Conservation (phyloP, 2,329 filamentous ascomycete genomes). For the Nothophaeocryptopus gaeumannii region DNA sequence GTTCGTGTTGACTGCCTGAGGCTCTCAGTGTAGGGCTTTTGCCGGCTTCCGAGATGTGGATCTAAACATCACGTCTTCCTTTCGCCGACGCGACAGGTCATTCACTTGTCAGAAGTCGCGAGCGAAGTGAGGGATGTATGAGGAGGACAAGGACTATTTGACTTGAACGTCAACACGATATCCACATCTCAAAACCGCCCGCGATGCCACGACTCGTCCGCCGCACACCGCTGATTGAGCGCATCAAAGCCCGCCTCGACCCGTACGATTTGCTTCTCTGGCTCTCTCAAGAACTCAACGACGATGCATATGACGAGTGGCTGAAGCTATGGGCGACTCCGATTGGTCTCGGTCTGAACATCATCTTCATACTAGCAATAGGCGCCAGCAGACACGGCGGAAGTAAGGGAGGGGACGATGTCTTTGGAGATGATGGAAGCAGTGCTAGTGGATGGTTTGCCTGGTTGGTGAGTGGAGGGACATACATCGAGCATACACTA, state of each 20-base stretch:
- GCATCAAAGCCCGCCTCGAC: conserved; percentile 76
- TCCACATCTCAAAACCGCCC: background rate
- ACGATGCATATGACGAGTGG: conserved; percentile 81
- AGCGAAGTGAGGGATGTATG: too few species aligned
- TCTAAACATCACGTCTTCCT: too few species aligned
- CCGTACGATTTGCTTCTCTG: conserved; percentile 87
- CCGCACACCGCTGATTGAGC: conserved; percentile 72
- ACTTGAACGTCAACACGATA: background rate
- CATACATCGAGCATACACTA: background rate
- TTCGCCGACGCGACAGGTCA: too few species aligned
- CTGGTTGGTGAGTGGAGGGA: conserved; percentile 54
- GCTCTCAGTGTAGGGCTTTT: too few species aligned
- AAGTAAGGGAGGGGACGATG: conserved; percentile 59
- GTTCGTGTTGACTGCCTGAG: too few species aligned
- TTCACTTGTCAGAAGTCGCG: too few species aligned
- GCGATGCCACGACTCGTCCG: conserved; percentile 77
- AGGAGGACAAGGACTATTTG: too few species aligned
- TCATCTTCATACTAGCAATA: conserved; percentile 76
- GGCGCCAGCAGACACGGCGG: conserved; percentile 53
- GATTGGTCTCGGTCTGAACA: conserved; percentile 72
- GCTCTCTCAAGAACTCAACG: conserved; percentile 89
- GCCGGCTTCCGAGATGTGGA: too few species aligned
- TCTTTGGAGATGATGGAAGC: conserved; percentile 62
- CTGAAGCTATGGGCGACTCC: conserved; percentile 70
- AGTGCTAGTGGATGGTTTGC: conserved; percentile 63